These are phyloP conservation scores for Pythium chondricola DNA, from an alignment of 352 stramenopile genomes.

Conservation along the genomic window DNA sequence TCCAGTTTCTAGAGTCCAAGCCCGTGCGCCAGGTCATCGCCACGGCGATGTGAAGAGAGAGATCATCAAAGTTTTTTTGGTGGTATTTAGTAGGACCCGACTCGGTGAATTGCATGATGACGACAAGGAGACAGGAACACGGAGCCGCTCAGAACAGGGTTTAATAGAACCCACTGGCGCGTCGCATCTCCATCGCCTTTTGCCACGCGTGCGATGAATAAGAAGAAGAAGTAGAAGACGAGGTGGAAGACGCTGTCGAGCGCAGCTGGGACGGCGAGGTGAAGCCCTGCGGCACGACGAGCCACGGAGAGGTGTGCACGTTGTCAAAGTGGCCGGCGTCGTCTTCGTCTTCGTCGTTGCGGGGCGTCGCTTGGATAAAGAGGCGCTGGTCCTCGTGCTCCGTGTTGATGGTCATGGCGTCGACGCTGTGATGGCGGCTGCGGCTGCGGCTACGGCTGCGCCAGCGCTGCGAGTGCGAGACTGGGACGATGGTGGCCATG, in stretches of 20 bases:
- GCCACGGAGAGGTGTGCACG: slow-evolving; percentile 27
- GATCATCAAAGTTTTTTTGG: too few relatives aligned
- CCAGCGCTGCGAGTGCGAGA: slow-evolving; percentile 50
- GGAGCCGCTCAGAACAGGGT: too few relatives aligned
- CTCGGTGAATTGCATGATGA: too few relatives aligned
- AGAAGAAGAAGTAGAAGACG: slow-evolving; percentile 7
- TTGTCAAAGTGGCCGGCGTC: slow-evolving; percentile 29
- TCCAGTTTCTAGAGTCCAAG: slow-evolving; percentile 39
- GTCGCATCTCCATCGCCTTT: slow-evolving; percentile 42
- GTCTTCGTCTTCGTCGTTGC: slow-evolving; percentile 17
- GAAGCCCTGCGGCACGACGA: slow-evolving; percentile 40
- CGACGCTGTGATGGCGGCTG: too few relatives aligned
- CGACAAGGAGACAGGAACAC: too few relatives aligned
- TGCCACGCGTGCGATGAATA: slow-evolving; percentile 11
- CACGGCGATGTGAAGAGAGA: too few relatives aligned
- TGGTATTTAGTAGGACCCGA: too few relatives aligned
- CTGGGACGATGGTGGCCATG: slow-evolving; percentile 52
- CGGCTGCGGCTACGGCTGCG: slow-evolving; percentile 43
- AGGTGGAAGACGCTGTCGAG: not conserved
- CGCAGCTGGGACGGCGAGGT: slow-evolving; percentile 13
- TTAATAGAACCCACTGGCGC: slow-evolving; percentile 26
- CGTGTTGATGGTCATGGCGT: slow-evolving; percentile 7
- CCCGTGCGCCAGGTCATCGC: slow-evolving; percentile 1
- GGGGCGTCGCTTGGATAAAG: slow-evolving; percentile 11
- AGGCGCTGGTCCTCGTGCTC: not conserved